Conservation (phyloP, 2,329 filamentous ascomycete species). For the Penicillium decumbens region DNA sequence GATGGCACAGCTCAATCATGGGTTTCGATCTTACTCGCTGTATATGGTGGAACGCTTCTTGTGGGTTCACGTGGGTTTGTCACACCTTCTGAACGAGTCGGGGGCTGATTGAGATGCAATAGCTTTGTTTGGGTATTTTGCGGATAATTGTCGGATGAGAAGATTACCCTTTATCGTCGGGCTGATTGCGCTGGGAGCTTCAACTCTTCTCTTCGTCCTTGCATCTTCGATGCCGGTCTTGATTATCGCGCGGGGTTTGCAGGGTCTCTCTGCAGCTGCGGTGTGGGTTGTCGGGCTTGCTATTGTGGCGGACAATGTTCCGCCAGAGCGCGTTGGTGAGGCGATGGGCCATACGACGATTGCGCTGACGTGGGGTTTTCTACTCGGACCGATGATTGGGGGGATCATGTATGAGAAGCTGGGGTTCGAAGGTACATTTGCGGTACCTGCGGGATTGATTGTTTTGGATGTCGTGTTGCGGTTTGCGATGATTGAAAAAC, state of each 20-base stretch:
- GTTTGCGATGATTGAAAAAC: constrained; percentile 54
- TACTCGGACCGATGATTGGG: constrained; percentile 56
- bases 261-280: constrained; percentile 55
- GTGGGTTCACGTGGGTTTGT: constrained; percentile 31
- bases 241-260: constrained; percentile 51
- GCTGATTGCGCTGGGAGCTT: constrained; percentile 48
- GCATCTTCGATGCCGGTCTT: constrained; percentile 47
- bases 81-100: background rate
- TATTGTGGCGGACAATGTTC: constrained; percentile 57
- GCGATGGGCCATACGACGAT: constrained; percentile 51
- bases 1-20: constrained; percentile 56
- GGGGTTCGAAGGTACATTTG: constrained; percentile 31
- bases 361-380: constrained; percentile 55
- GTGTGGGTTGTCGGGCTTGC: constrained; percentile 60
- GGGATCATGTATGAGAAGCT: constrained; percentile 50
- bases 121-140: constrained; percentile 26
- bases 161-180: constrained; percentile 56
- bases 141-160: constrained; percentile 50
- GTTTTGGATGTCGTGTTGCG: constrained; percentile 58
- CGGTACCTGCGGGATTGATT: constrained; percentile 46
- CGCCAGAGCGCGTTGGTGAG: constrained; percentile 54
- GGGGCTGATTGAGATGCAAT: background rate
- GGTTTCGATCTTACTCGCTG: constrained; percentile 65
- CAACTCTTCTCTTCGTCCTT: constrained; percentile 53
- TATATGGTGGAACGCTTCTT: constrained; percentile 65